A percentile compares a stretch with the other conserved stretches of the same genome.
phyloP scores from a whole-genome alignment of 2,329 filamentous ascomycete genomes.

The Fusarium tupiense region DNA sequence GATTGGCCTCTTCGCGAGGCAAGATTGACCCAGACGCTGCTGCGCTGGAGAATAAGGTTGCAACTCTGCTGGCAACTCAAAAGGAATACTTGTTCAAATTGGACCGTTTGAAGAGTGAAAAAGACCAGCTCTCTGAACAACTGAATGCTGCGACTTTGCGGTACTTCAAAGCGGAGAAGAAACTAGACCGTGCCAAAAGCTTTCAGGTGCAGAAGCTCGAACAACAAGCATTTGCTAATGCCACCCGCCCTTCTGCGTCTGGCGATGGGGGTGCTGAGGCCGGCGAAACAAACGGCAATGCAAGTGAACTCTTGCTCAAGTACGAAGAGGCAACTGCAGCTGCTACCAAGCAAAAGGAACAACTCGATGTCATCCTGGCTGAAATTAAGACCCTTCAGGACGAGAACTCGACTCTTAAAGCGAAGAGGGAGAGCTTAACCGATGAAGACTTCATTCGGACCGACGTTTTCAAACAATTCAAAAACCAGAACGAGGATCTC shows the following conservation, averaged over 20 bases:
- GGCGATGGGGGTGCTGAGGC: conserved; percentile 60
- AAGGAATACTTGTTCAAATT: conserved; percentile 83
- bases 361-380: conserved; percentile 79
- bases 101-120: conserved; percentile 79
- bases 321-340: conserved; percentile 81
- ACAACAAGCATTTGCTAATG: conserved; percentile 82
- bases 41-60: conserved; percentile 79
- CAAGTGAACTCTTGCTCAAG: conserved; percentile 76
- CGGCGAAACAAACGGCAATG: conserved; percentile 64
- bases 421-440: conserved; percentile 74
- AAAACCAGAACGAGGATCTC: conserved; percentile 89
- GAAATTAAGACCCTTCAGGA: conserved; percentile 80
- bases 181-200: conserved; percentile 89
- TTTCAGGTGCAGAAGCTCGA: conserved; percentile 91
- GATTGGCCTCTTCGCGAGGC: conserved; percentile 61
- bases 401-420: conserved; percentile 79
- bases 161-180: conserved; percentile 96
- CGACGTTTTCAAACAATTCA: conserved; percentile 92
- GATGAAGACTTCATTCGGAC: conserved; percentile 96
- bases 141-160: conserved; percentile 88
- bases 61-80: conserved; percentile 79
- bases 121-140: conserved; percentile 85
- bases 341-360: conserved; percentile 85
- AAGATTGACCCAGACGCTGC: conserved; percentile 73
- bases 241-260: conserved; percentile 58